A percentile compares a stretch with the other conserved stretches of the same genome.
Conservation (phyloP, 805 yeast genomes). For the Pichia sporocuriosa region DNA sequence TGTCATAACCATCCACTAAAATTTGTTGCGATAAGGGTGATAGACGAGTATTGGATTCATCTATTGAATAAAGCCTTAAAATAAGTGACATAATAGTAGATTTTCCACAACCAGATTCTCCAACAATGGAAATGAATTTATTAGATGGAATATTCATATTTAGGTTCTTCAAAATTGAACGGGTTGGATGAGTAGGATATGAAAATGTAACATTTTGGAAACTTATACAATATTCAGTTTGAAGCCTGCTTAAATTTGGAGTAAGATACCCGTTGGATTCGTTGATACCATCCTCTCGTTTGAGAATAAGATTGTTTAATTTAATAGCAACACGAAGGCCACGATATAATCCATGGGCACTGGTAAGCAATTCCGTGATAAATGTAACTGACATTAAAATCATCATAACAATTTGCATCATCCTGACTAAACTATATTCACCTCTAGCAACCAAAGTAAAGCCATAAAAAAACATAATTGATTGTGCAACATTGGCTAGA, state of each 20-base stretch:
- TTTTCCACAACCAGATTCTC: slow-evolving; percentile 90
- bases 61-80: slow-evolving; percentile 40
- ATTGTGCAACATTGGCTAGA: slow-evolving; percentile 55
- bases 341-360: slow-evolving; percentile 73
- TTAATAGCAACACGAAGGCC: slow-evolving; percentile 70
- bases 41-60: no score
- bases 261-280: slow-evolving; percentile 34
- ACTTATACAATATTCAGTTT: slow-evolving; percentile 24
- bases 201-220: slow-evolving; percentile 44
- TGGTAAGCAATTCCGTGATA: slow-evolving; percentile 50
- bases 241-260: slow-evolving; percentile 19
- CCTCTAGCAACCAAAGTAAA: slow-evolving; percentile 55
- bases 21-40: slow-evolving; percentile 25
- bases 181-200: slow-evolving; percentile 32
- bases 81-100: slow-evolving; percentile 63
- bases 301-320: slow-evolving; percentile 35
- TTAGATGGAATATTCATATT: slow-evolving; percentile 37
- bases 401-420: slow-evolving; percentile 65
- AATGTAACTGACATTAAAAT: slow-evolving; percentile 66
- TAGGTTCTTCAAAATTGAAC: slow-evolving; percentile 35
- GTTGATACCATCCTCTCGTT: slow-evolving; percentile 27
- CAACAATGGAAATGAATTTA: slow-evolving; percentile 62
- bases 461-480: slow-evolving; percentile 74
- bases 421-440: slow-evolving; percentile 48
- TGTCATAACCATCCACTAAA: slow-evolving; percentile 40